Evolutionary conservation across 805 yeast genomes (phyloP), one percentile per base, ranked within the genome.

Genomic region (Sugiyamaella mastotermitis): DNA sequence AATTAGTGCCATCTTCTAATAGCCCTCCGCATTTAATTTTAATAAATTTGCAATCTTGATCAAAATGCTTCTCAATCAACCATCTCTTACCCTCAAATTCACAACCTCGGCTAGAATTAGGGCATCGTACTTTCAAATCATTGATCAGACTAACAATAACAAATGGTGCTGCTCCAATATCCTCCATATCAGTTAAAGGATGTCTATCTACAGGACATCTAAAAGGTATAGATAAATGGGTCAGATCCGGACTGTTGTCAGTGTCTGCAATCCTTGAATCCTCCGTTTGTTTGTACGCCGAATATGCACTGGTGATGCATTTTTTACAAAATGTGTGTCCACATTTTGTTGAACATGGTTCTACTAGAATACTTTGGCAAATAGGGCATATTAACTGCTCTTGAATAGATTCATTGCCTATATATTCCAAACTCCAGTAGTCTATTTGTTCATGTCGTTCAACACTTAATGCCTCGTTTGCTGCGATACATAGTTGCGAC

Each of bases 241-340:
- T 3, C 29, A 25, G 14, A 16, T 21, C n/a, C n/a, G n/a, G n/a
- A n/a, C n/a, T n/a, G n/a, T n/a, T n/a, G n/a, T n/a, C n/a, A n/a
- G n/a, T n/a, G n/a, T n/a, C n/a, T n/a, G n/a, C n/a, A n/a, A n/a
- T n/a, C n/a, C n/a, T n/a, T n/a, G n/a, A n/a, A n/a, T n/a, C n/a
- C n/a, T n/a, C n/a, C n/a, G n/a, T n/a, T n/a, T n/a, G n/a, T n/a
- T n/a, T n/a, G n/a, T n/a, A n/a, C n/a, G n/a, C n/a, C 39, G 17
- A 16, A 48, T 37, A 26, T 10, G 47, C 38, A 4, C 47, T 46
- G 40, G 18, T 31, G 4, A 79, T 60, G 50, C 86, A 79, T 8
- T 58, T 62, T 39, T 64, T 63, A 55, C 87, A 80, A 48, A 79
- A 80, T 0, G 82, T 76, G 51, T 80, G 86, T 1, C 83, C 82